Conservation (phyloP, 23 red algal species). For the Gracilaria domingensis region DNA sequence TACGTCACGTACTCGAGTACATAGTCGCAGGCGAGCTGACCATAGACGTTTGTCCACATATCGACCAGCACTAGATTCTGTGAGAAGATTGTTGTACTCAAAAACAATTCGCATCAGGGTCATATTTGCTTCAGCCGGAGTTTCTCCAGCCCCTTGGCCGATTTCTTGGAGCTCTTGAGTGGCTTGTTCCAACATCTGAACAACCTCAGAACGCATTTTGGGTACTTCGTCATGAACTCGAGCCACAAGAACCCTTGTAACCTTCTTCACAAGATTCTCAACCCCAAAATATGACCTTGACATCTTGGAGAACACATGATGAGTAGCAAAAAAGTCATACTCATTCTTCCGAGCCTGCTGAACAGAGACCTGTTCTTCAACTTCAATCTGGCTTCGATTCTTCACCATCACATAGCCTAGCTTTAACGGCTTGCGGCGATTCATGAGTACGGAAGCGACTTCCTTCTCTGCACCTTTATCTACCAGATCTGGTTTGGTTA, state of each 20-base stretch:
- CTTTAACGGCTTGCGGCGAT: constrained; percentile 58
- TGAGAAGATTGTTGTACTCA: constrained; percentile 65
- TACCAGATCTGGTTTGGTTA: constrained; percentile 66
- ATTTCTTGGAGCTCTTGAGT: constrained; percentile 65
- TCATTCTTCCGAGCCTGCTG: constrained; percentile 45
- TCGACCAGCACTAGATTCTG: constrained; percentile 48
- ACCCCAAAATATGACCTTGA: constrained; percentile 33
- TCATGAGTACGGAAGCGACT: constrained; percentile 48
- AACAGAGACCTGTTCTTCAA: constrained; percentile 48
- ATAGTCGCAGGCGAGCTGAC: constrained; percentile 52
- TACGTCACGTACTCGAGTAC: constrained; percentile 62
- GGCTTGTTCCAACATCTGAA: constrained; percentile 32
- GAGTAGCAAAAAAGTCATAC: constrained; percentile 42
- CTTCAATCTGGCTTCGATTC: constrained; percentile 67
- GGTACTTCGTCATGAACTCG: constrained; percentile 62
- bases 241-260: constrained; percentile 61
- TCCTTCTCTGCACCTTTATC: constrained; percentile 68
- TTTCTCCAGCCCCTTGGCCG: constrained; percentile 56
- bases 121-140: constrained; percentile 62
- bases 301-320: constrained; percentile 51
- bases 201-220: constrained; percentile 57
- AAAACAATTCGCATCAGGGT: constrained; percentile 73
- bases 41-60: constrained; percentile 73
- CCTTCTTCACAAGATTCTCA: constrained; percentile 56
- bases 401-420: constrained; percentile 68